phyloP scores from a whole-genome alignment of 495 filamentous ascomycete genomes.

The Xylaria intraflava region DNA sequence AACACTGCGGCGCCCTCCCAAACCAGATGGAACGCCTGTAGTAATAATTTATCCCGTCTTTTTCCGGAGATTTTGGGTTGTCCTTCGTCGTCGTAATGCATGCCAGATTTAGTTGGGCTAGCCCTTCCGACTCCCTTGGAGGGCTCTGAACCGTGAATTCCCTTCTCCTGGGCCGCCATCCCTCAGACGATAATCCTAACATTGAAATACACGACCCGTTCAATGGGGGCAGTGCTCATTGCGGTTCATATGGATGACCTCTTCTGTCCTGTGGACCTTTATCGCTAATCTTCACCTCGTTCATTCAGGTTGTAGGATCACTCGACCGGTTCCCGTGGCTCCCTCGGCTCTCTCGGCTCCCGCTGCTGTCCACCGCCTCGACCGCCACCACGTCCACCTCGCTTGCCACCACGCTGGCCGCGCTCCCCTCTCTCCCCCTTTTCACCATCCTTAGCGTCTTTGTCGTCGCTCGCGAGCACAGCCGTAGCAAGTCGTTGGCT shows the following conservation, averaged over 20 bases:
- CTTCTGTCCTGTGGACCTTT: not conserved
- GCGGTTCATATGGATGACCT: not conserved
- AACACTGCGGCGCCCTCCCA: not conserved
- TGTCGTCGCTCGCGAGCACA: constrained; percentile 58
- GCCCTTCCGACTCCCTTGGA: not conserved
- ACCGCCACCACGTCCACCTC: constrained; percentile 35
- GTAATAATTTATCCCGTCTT: not conserved
- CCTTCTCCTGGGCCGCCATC: not conserved
- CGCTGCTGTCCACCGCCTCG: constrained; percentile 33
- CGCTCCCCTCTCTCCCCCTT: constrained; percentile 37
- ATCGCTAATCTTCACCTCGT: constrained; percentile 1
- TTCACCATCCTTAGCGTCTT: constrained; percentile 37
- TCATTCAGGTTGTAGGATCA: constrained; percentile 4
- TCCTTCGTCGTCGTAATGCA: not conserved
- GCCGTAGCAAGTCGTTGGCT: constrained; percentile 89
- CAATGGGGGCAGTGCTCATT: not conserved
- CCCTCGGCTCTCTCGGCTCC: constrained; percentile 37
- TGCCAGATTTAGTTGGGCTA: not conserved
- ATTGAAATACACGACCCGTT: not conserved
- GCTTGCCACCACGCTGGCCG: constrained; percentile 26
- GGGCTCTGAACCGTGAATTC: not conserved
- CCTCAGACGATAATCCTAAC: not conserved
- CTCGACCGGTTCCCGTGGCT: constrained; percentile 17
- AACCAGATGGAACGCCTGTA: constrained; percentile 8
- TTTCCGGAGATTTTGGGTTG: not conserved